phyloP scores from a whole-genome alignment of 148 eudicot genomes.

The Polygonum aviculare region DNA sequence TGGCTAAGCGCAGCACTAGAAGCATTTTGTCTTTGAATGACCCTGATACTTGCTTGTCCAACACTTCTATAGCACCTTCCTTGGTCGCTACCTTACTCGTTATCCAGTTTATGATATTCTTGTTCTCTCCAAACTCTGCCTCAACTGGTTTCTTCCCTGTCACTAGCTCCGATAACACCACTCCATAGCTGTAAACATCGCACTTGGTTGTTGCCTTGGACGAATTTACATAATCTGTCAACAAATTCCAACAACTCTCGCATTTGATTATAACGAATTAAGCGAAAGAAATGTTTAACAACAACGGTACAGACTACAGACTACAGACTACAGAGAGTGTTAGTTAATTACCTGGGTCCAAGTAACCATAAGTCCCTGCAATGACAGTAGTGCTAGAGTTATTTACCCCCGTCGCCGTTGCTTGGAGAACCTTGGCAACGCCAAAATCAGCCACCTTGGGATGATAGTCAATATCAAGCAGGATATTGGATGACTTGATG shows the following conservation, averaged over 20 bases:
- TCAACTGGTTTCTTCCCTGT: conserved; percentile 91
- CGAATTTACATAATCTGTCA: conserved; percentile 74
- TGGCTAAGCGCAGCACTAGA: conserved; percentile 60
- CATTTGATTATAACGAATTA: too few species aligned
- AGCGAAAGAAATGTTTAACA: too few species aligned
- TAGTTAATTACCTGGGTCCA: conserved; percentile 72
- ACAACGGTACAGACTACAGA: too few species aligned
- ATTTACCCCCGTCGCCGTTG: conserved; percentile 54
- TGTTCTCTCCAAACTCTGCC: conserved; percentile 85
- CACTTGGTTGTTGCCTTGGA: conserved; percentile 86
- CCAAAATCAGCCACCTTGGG: conserved; percentile 98
- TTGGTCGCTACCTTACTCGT: conserved; percentile 61
- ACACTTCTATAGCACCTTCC: conserved; percentile 70
- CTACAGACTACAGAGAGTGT: too few species aligned
- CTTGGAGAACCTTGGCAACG: conserved; percentile 81
- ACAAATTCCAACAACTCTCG: background rate
- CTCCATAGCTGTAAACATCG: conserved; percentile 95
- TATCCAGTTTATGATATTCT: conserved; percentile 87
- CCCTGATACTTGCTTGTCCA: conserved; percentile 50
- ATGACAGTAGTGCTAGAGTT: conserved; percentile 55
- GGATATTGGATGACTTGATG: conserved; percentile 86
- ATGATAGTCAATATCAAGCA: conserved; percentile 65
- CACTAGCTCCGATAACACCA: conserved; percentile 81
- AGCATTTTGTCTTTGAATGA: conserved; percentile 65
- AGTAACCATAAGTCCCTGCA: conserved; percentile 94